Base-by-base conservation (phyloP, 306 rosid species). In the Vigna reflexopilosa region DNA sequence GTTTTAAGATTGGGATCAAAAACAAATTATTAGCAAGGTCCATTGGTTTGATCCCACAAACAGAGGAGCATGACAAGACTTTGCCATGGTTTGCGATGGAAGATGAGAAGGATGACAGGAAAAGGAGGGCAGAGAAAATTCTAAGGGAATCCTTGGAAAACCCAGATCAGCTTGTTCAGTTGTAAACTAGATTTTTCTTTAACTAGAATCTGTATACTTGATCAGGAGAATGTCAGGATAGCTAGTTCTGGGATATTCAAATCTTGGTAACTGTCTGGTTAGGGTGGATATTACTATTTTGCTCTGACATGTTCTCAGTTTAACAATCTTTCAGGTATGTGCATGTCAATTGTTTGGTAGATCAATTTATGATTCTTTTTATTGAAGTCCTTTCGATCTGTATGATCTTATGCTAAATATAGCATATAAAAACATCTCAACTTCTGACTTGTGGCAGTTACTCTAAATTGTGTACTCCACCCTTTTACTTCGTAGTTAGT, bases 111-210 rank as follows among this genome's bases (percentile, higher is more conserved):
- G 90, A 89, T 81, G 96, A 89, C 81, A 90, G 86, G 88, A 91
- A 90, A 87, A 83, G 81, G 81, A 88, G 88, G 85, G 94, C 93
- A 0, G 96, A 89, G 87, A 85, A 86, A 77, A 93, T 93, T 86
- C 88, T 93, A 81, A 85, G 90, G 87, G 87, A 87, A 82, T 90
- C 96, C 51, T 86, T 89, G 86, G 93, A 86, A 80, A 89, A 89
- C 77, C 80, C 90, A 70, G 85, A 86, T 73, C 93, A 86, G 85
- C 86, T 88, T 81, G 89, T 88, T 82, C 88, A 90, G 78, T 89
- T 90, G 96, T 91, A 90, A 84, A 85, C 67, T 86, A 90, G 88
- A 83, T 79, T 83, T 79, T 83, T 86, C 77, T 82, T 85, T 70
- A 63, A 54, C 82, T 87, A 82, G 84, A 87, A 74, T 80, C 84